A percentile compares a stretch with the other conserved stretches of the same genome.
Evolutionary conservation across 495 filamentous ascomycete genomes (phyloP).

Genomic region (Hypoxylon lienhwacheense): DNA sequence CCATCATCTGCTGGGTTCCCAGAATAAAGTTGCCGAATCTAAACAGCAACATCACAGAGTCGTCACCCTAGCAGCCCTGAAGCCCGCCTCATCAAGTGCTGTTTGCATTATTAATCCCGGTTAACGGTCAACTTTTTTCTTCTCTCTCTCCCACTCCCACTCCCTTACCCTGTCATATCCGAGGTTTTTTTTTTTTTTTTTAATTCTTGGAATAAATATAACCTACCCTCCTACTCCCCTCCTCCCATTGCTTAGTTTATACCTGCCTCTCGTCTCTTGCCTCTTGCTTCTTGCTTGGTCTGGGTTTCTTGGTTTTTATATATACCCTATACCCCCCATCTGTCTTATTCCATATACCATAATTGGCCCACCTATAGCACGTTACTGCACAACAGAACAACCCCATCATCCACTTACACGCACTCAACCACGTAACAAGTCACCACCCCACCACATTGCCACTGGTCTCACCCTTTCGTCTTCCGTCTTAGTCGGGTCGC

Average conservation of each 20-base stretch:
- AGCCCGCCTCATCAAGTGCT: constrained; percentile 30
- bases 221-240: constrained; percentile 12
- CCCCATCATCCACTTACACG: constrained; percentile 21
- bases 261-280: constrained; percentile 2
- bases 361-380: constrained; percentile 14
- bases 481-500: constrained; percentile 13
- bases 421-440: constrained; percentile 6
- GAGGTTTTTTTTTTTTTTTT: too few species aligned
- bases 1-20: constrained; percentile 20
- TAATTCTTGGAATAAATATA: too few species aligned
- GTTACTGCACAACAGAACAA: background rate
- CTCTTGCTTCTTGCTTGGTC: constrained; percentile 9
- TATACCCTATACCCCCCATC: too few species aligned
- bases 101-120: constrained; percentile 35
- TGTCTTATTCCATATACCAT: too few species aligned
- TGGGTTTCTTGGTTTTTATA: too few species aligned
- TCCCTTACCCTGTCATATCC: too few species aligned
- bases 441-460: background rate
- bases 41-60: constrained; percentile 38
- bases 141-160: background rate
- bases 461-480: constrained; percentile 12
- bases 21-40: constrained; percentile 38
- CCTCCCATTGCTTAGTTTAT: constrained; percentile 3
- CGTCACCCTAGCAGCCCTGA: constrained; percentile 38
- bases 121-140: constrained; percentile 15